These are phyloP conservation scores for Komagataella mondaviorum DNA, from an alignment of 805 yeast genomes.

Conservation along the genomic window DNA sequence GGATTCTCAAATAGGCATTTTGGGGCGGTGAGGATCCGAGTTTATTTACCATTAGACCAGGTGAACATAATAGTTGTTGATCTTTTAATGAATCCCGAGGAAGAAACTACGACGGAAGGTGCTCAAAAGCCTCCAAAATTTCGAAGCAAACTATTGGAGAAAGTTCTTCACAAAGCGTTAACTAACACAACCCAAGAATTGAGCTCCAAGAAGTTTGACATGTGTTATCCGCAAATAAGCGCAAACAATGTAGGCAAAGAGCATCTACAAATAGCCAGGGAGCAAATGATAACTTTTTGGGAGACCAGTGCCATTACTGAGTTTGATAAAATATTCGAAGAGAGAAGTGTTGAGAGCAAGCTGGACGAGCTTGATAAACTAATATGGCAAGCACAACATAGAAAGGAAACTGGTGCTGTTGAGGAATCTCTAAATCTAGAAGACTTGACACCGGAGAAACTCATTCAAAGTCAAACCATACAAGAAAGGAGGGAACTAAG, in stretches of 20 bases:
- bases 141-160: slow-evolving; percentile 18
- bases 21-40: background rate
- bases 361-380: slow-evolving; percentile 35
- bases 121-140: slow-evolving; percentile 3
- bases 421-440: slow-evolving; percentile 7
- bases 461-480: slow-evolving; percentile 4
- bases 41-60: background rate
- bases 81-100: background rate
- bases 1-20: background rate
- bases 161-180: slow-evolving; percentile 21
- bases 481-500: background rate
- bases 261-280: slow-evolving; percentile 27
- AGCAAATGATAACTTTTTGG: slow-evolving; percentile 33
- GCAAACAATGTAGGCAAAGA: slow-evolving; percentile 22
- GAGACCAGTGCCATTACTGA: slow-evolving; percentile 25
- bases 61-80: background rate
- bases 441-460: slow-evolving; percentile 10
- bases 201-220: slow-evolving; percentile 24
- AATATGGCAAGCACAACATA: slow-evolving; percentile 21
- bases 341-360: slow-evolving; percentile 26
- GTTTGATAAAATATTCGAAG: slow-evolving; percentile 31
- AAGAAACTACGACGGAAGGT: background rate
- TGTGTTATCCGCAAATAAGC: slow-evolving; percentile 31
- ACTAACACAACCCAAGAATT: slow-evolving; percentile 30
- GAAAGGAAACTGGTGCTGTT: slow-evolving; percentile 4